Base-by-base conservation (phyloP, 2,329 filamentous ascomycete species). In the Exophiala spinifera region DNA sequence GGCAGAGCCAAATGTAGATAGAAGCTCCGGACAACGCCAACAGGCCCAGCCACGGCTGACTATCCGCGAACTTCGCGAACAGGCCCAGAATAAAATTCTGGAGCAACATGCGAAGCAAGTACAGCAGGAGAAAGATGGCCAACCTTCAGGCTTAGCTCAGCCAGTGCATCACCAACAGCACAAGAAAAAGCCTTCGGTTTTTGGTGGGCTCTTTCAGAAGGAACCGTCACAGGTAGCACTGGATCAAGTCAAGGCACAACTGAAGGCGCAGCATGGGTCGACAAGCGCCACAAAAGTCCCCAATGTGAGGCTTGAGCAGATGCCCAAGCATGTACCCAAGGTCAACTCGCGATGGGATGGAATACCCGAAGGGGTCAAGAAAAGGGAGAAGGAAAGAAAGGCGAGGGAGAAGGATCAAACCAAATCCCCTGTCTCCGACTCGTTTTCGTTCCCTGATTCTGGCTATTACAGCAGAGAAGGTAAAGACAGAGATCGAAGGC, bases 281-380 rank as follows among this genome's bases (percentile, higher is more conserved):
- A 61, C 68, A 33, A 64, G 61, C 23, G 63, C 71, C 25, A 64
- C 65, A 11, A 68, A 69, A 33, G 55, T 74, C 46, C 65, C 71
- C 1, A 67, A 70, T 39, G 66, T 75, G 1, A 72, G 74, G 4
- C 62, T 69, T 4, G 70, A 75, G 55, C 78, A 75, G 59, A 69
- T 81, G 34, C 78, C 78, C 4, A 60, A 70, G 3, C 68, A 67
- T 50, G 76, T 80, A 1, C 78, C 78, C 17, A 79, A 75, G 57
- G 77, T 79, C 33, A 81, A 80, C 56, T 75, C 75, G 23, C 80
- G 77, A 65, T 80, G 78, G 78, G 73, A 80, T 59, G 78, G 78
- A 8, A 63, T 80, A 6, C 78, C 78, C 11, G 69, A 75, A 19
- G 56, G 64, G 1, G 60, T 70, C 40, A 76, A 73, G 59, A 59